Percentiles rank a stretch among this genome's conserved stretches.
Conservation (phyloP, 129 eudicot species). For the Chrysanthemum lavandulifolium region DNA sequence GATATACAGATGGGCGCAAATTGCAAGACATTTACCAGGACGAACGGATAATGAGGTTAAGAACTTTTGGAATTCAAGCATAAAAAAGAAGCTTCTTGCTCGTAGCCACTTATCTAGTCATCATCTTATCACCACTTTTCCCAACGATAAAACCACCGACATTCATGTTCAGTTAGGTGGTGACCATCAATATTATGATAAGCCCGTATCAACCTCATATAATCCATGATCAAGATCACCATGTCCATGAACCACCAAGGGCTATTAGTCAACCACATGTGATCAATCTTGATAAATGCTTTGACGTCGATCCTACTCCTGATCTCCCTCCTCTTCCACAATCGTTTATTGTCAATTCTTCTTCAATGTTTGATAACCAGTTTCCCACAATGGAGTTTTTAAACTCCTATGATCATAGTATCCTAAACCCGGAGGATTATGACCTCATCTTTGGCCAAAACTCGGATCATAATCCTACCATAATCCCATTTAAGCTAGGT, state of each 20-base stretch:
- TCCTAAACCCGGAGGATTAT: constrained; percentile 21
- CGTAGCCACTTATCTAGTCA: constrained; percentile 36
- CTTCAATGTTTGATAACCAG: constrained; percentile 25
- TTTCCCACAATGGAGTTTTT: constrained; percentile 22
- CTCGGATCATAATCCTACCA: neutral
- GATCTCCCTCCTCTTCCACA: constrained; percentile 40
- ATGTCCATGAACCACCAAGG: constrained; percentile 13
- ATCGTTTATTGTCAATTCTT: constrained; percentile 26
- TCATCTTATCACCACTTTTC: constrained; percentile 27
- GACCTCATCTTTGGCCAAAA: constrained; percentile 19
- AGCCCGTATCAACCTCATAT: constrained; percentile 31
- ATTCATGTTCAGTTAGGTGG: constrained; percentile 17
- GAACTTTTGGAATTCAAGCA: constrained; percentile 75
- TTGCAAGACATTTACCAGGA: constrained; percentile 69
- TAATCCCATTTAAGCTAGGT: constrained; percentile 10
- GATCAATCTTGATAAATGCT: constrained; percentile 29
- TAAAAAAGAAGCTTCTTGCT: constrained; percentile 65
- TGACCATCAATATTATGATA: constrained; percentile 30
- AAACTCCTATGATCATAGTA: constrained; percentile 28
- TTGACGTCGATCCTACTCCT: neutral
- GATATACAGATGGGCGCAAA: constrained; percentile 59
- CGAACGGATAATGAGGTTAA: constrained; percentile 71
- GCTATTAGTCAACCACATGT: constrained; percentile 6
- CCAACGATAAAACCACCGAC: constrained; percentile 22
- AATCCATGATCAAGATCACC: constrained; percentile 25